These are phyloP conservation scores for Emiliania huxleyi DNA, from an alignment of 78 protist species.

Conservation along the genomic window DNA sequence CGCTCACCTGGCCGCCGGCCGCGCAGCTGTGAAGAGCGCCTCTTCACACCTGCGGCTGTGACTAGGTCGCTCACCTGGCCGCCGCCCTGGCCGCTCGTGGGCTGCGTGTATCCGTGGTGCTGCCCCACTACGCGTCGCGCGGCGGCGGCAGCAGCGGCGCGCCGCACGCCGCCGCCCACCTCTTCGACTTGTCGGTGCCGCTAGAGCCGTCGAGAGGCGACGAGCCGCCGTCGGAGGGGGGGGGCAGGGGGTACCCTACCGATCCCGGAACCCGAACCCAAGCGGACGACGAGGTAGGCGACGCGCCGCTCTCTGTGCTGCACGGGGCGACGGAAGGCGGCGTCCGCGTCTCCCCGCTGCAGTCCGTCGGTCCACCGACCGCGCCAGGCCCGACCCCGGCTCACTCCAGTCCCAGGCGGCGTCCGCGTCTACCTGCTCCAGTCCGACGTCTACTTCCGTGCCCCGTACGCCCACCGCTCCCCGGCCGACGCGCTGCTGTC, in stretches of 20 bases:
- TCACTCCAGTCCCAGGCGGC: neutral
- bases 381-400: neutral
- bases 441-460: neutral
- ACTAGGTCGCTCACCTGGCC: neutral
- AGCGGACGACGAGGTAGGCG: too few species aligned
- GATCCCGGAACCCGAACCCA: neutral
- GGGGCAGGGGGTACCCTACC: neutral
- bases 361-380: neutral
- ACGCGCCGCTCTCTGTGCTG: neutral
- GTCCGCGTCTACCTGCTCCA: neutral
- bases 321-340: neutral
- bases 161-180: neutral
- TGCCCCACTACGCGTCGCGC: neutral
- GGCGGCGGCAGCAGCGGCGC: neutral
- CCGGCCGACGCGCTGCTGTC: conserved; percentile 25
- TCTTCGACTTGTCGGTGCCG: too few species aligned
- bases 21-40: too few species aligned
- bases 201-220: too few species aligned
- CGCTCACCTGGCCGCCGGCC: too few species aligned
- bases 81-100: neutral
- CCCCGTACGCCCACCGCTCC: neutral
- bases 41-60: too few species aligned
- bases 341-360: neutral
- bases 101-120: neutral
- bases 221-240: too few species aligned